A percentile compares a stretch with the other conserved stretches of the same genome.
Evolutionary conservation across 495 filamentous ascomycete genomes (phyloP).

Genomic region (Penicillium atrosanguineum): DNA sequence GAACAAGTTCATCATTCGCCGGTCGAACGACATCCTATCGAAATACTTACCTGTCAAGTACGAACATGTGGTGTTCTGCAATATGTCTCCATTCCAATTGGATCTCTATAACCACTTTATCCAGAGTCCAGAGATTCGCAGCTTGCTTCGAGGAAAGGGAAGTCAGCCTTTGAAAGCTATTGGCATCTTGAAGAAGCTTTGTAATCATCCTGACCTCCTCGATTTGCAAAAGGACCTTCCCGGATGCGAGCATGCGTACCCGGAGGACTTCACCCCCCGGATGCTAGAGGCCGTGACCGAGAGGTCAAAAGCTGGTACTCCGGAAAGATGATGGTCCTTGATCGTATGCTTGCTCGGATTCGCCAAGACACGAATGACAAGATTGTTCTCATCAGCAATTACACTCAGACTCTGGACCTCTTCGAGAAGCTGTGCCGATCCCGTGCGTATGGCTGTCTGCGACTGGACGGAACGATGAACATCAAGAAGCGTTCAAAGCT

Average conservation of each 20-base stretch:
- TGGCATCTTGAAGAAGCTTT: constrained; percentile 93
- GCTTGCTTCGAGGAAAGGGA: constrained; percentile 87
- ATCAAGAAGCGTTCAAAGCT: constrained; percentile 96
- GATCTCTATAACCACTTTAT: constrained; percentile 97
- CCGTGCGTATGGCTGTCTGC: constrained; percentile 78
- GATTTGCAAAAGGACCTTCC: constrained; percentile 81
- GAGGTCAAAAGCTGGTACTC: constrained; percentile 96
- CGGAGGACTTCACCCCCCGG: constrained; percentile 86
- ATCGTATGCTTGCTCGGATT: constrained; percentile 97
- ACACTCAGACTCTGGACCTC: constrained; percentile 93
- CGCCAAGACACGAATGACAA: constrained; percentile 97
- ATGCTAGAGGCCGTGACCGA: constrained; percentile 81
- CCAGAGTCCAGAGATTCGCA: constrained; percentile 90
- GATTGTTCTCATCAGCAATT: constrained; percentile 98
- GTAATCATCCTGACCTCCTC: constrained; percentile 95
- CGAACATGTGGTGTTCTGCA: constrained; percentile 99
- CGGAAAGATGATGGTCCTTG: constrained; percentile 97
- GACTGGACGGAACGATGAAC: constrained; percentile 96
- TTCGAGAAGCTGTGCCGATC: constrained; percentile 89
- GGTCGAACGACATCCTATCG: constrained; percentile 96
- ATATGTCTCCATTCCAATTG: constrained; percentile 86
- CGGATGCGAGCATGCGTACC: constrained; percentile 78
- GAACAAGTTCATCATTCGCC: constrained; percentile 98
- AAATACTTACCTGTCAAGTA: constrained; percentile 99
- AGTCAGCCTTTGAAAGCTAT: constrained; percentile 97